phyloP scores from a whole-genome alignment of 768 basidiomycete species.

The Cystobasidium tubakii region DNA sequence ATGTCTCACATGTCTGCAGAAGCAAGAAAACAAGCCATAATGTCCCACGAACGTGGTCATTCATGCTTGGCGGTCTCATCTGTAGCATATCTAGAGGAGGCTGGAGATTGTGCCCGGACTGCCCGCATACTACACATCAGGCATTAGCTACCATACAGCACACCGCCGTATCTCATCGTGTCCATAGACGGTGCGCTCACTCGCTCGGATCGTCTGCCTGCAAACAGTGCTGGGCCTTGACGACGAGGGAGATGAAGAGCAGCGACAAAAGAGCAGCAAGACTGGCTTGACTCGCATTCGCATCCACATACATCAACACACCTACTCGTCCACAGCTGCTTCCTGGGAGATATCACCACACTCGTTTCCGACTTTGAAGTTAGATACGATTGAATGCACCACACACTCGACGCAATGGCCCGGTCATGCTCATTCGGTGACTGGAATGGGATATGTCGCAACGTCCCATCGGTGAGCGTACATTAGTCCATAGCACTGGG shows the following conservation, averaged over 20 bases:
- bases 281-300: background rate
- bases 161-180: too few relatives aligned
- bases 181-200: background rate
- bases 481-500: background rate
- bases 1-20: too few relatives aligned
- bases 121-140: too few relatives aligned
- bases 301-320: background rate
- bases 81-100: background rate
- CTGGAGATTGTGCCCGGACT: background rate
- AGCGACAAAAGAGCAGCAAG: background rate
- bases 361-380: background rate
- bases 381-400: background rate
- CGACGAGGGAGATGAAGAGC: background rate
- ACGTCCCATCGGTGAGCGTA: conserved; percentile 28
- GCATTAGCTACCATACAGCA: too few relatives aligned
- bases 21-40: too few relatives aligned
- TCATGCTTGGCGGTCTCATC: too few relatives aligned
- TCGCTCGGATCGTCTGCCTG: background rate
- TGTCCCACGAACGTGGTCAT: too few relatives aligned
- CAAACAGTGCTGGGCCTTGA: conserved; percentile 1
- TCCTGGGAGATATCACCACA: background rate
- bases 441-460: conserved; percentile 34
- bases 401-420: conserved; percentile 1
- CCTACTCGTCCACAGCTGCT: background rate
- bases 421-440: conserved; percentile 16